phyloP scores from a whole-genome alignment of 768 basidiomycete genomes.

The Lentinus brumalis region DNA sequence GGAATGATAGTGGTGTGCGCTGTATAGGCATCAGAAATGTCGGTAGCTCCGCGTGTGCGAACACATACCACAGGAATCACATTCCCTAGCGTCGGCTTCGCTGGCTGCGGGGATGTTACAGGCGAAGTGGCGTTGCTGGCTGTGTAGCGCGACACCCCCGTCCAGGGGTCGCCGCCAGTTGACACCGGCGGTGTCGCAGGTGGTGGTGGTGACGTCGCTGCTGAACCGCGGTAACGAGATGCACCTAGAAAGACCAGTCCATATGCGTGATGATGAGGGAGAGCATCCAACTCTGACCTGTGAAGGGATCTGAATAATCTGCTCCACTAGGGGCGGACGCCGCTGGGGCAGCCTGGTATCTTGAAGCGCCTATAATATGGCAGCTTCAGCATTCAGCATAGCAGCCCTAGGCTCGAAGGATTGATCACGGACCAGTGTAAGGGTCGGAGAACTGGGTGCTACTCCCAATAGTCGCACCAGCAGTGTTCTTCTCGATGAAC shows the following conservation, averaged over 20 bases:
- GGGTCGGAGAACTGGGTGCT: conserved; percentile 78
- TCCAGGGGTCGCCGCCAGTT: conserved; percentile 67
- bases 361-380: conserved; percentile 31
- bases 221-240: conserved; percentile 33
- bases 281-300: conserved; percentile 21
- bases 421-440: conserved; percentile 67
- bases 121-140: conserved; percentile 34
- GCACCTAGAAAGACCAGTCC: conserved; percentile 26
- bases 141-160: conserved; percentile 66
- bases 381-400: neutral
- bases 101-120: conserved; percentile 37
- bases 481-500: conserved; percentile 93
- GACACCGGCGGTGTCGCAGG: conserved; percentile 34
- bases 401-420: neutral
- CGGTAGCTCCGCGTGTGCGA: neutral
- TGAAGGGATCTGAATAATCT: conserved; percentile 33
- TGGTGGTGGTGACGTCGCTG: conserved; percentile 23
- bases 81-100: conserved; percentile 25
- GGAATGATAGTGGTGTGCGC: conserved; percentile 75
- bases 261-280: conserved; percentile 20
- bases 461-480: conserved; percentile 70
- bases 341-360: conserved; percentile 32
- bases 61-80: conserved; percentile 29
- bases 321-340: conserved; percentile 8
- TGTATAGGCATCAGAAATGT: conserved; percentile 29